Conservation (phyloP, 2,329 filamentous ascomycete genomes). For the Teratosphaeria epicoccoides region DNA sequence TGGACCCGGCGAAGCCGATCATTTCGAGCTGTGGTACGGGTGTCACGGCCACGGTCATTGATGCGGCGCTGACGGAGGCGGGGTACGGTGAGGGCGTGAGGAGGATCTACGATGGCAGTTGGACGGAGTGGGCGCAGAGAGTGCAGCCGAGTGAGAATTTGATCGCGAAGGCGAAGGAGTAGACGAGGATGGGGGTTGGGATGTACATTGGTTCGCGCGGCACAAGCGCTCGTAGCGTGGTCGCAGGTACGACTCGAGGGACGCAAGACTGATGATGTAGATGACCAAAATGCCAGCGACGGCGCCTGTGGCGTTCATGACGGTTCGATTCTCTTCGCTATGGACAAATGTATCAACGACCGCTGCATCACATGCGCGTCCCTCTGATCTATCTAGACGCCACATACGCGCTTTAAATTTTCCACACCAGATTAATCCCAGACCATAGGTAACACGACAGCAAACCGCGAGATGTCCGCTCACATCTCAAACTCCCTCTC, state of each 20-base stretch:
- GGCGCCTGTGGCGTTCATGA: not conserved
- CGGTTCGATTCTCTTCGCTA: not conserved
- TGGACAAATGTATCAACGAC: not conserved
- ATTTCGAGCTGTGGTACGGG: conserved; percentile 87
- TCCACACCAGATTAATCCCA: no score
- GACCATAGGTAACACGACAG: no score
- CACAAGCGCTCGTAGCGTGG: not conserved
- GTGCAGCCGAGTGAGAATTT: conserved; percentile 24
- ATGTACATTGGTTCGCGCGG: not conserved
- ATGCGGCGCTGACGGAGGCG: conserved; percentile 73
- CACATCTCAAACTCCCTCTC: not conserved
- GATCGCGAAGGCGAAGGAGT: conserved; percentile 20
- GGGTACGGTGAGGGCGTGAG: conserved; percentile 60
- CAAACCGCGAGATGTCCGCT: no score
- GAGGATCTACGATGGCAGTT: conserved; percentile 83
- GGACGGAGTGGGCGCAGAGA: conserved; percentile 52
- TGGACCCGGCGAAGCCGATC: conserved; percentile 70
- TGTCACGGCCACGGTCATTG: conserved; percentile 83
- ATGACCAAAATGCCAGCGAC: not conserved
- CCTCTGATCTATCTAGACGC: not conserved
- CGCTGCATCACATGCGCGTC: not conserved
- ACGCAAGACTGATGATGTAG: conserved; percentile 1
- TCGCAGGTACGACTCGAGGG: not conserved
- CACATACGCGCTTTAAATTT: no score
- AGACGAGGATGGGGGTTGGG: not conserved